Conservation (phyloP, 2,329 filamentous ascomycete genomes). For the Colletotrichum sp. region DNA sequence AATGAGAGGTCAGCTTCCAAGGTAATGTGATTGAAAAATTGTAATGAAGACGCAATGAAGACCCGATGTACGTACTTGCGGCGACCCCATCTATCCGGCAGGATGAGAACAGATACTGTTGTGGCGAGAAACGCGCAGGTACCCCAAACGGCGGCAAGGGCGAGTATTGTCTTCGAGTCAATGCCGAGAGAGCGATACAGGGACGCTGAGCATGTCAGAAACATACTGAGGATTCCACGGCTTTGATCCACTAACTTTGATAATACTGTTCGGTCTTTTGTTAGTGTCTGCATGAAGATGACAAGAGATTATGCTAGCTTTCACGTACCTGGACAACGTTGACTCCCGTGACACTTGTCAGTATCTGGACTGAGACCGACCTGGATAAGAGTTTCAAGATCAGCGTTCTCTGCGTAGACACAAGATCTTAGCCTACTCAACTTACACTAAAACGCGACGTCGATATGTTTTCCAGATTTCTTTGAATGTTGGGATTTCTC, state of each 20-base stretch:
- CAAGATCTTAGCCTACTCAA: too few relatives aligned
- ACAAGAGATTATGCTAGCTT: rapidly evolving
- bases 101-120: neutral
- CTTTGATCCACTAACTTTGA: neutral
- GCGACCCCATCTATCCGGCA: neutral
- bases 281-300: neutral
- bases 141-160: neutral
- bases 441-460: neutral
- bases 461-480: neutral
- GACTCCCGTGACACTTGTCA: neutral
- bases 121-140: neutral
- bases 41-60: too few relatives aligned
- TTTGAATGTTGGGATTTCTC: neutral
- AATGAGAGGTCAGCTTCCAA: neutral
- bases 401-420: neutral
- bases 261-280: neutral
- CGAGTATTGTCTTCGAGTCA: neutral
- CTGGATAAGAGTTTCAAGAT: rapidly evolving
- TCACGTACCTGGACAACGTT: neutral
- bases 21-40: too few relatives aligned
- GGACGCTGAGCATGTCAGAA: neutral
- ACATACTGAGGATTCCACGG: too few relatives aligned
- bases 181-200: neutral
- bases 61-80: neutral
- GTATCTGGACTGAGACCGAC: neutral